Evolutionary conservation across 495 filamentous ascomycete genomes (phyloP).

Genomic region (Penicillium odoratum): DNA sequence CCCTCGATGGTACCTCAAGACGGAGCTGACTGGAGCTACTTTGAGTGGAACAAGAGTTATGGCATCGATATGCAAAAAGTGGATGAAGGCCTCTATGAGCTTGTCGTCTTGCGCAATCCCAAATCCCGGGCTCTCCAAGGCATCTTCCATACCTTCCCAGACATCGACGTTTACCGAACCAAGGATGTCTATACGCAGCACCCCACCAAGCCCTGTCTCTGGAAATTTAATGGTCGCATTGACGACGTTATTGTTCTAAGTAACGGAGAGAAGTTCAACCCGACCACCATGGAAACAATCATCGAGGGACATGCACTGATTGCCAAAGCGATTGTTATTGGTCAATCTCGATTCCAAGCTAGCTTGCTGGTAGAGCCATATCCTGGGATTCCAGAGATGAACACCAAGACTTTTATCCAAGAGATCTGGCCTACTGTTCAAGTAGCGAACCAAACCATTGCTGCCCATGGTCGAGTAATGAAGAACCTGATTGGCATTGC

Average conservation of each 20-base stretch:
- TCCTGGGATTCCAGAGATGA: conserved; percentile 16
- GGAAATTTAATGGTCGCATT: conserved; percentile 33
- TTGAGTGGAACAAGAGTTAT: conserved; percentile 48
- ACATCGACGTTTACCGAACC: conserved; percentile 52
- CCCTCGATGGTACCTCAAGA: conserved; percentile 35
- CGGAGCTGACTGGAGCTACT: conserved; percentile 48
- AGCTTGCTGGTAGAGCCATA: conserved; percentile 38
- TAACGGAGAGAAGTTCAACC: conserved; percentile 48
- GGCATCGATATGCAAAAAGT: conserved; percentile 44
- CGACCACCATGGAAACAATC: conserved; percentile 34
- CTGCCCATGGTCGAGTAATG: conserved; percentile 27
- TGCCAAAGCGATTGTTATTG: conserved; percentile 33
- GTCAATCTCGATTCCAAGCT: conserved; percentile 35
- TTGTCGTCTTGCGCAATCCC: conserved; percentile 23
- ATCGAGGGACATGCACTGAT: conserved; percentile 32
- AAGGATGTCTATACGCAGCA: conserved; percentile 56
- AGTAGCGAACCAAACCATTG: conserved; percentile 46
- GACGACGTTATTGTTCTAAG: conserved; percentile 47
- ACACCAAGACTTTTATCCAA: conserved; percentile 31
- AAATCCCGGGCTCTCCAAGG: conserved; percentile 35
- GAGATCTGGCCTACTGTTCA: conserved; percentile 47
- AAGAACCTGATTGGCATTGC: conserved; percentile 35
- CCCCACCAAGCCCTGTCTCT: conserved; percentile 28
- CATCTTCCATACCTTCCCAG: conserved; percentile 58
- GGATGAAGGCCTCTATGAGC: conserved; percentile 48